Conservation (phyloP, 139 green algal genomes). For the Haematococcus lacustris region DNA sequence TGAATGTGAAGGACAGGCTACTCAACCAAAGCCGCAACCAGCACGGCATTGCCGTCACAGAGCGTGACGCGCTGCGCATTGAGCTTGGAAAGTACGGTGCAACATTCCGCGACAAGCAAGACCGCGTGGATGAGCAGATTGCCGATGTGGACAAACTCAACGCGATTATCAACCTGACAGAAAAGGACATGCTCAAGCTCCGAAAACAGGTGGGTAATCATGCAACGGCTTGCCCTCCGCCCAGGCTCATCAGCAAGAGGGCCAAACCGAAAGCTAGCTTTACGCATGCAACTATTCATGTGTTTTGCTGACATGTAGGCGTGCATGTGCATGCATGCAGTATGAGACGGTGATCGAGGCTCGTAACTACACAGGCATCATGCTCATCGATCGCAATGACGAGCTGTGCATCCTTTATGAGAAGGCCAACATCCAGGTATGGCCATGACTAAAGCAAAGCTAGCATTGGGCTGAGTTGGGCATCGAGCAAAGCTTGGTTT, state of each 20-base stretch:
- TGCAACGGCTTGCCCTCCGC: no score
- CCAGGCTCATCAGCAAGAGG: no score
- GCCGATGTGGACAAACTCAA: constrained; percentile 67
- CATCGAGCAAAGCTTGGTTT: no score
- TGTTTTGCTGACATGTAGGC: no score
- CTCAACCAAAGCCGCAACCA: constrained; percentile 44
- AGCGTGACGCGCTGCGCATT: constrained; percentile 51
- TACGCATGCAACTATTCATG: no score
- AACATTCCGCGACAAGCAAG: constrained; percentile 53
- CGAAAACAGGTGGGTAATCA: no score
- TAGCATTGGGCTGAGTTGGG: no score
- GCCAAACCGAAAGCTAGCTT: no score
- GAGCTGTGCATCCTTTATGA: constrained; percentile 84
- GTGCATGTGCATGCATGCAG: no score
- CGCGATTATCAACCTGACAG: constrained; percentile 55
- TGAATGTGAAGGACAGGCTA: constrained; percentile 52
- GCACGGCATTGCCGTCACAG: constrained; percentile 28
- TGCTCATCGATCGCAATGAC: constrained; percentile 76
- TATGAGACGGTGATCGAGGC: constrained; percentile 44
- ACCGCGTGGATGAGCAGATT: constrained; percentile 60
- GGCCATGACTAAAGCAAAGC: no score
- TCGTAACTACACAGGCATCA: constrained; percentile 49
- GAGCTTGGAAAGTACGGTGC: constrained; percentile 52
- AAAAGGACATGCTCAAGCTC: constrained; percentile 62
- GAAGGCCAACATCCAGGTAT: constrained; percentile 69